Base-by-base conservation (phyloP, 2,329 filamentous ascomycete genomes). In the Epichloe gansuensis region DNA sequence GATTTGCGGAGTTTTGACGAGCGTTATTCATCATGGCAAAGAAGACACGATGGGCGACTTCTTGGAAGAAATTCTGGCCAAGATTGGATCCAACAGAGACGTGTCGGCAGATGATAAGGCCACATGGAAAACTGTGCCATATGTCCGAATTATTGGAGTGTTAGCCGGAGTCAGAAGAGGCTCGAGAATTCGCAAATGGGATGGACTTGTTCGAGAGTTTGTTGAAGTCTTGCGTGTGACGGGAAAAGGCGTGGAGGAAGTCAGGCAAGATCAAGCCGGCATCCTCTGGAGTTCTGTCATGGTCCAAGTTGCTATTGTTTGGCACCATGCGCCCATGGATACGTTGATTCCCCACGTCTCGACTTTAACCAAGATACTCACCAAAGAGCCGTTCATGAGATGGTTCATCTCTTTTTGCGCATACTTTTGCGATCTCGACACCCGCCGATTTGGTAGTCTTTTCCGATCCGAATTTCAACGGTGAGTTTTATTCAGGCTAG, bases 341-440 rank as follows among this genome's bases (percentile, higher is more conserved):
- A 77, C 84, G 6, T 71, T 94, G 38, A 82, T 95, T 42, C 80
- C 87, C 1, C 77, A 80, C 39, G 77, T 90, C 52, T 76, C 79
- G 15, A 68, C 79, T 3, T 74, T 95, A 45, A 78, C 80, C 63
- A 80, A 84, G 36, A 71, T 72, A 3, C 70, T 95, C 47, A 81
- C 79, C 3, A 77, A 77, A 49, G 80, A 85, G 44, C 75, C 76
- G 1, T 76, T 90, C 60, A 79, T 84, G 61, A 69, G 69, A 49
- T 84, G 83, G 72, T 97, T 95, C 64, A 76, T 97, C 43, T 77
- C 82, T 0, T 95, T 97, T 66, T 96, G 89, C 67, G 84, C 84
- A 13, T 83, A 87, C 50, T 83, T 93, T 58, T 84, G 87, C 0
- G 78, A 88, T 51, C 73, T 94, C 38, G 83, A 89, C 45, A 64